Percentiles rank a stretch among this genome's conserved stretches.
These are phyloP conservation scores for Barnettozyma siamensis DNA, from an alignment of 805 yeast species.

Conservation along the genomic window DNA sequence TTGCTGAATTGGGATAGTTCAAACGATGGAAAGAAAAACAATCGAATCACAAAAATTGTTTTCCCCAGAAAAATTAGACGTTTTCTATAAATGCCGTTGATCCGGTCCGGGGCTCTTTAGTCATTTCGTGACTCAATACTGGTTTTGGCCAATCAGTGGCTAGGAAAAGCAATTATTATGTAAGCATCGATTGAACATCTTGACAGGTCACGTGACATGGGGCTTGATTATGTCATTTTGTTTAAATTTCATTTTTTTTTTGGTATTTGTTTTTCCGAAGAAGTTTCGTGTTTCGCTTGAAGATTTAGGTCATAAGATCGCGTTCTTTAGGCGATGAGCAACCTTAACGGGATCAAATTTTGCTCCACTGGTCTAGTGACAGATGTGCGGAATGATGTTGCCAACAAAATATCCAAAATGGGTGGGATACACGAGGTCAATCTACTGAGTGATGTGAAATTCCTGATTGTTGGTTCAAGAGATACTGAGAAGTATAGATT, in stretches of 20 bases:
- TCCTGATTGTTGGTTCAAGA: conserved; percentile 53
- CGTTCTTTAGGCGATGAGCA: neutral
- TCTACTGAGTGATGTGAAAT: conserved; percentile 54
- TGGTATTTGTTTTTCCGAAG: too few relatives aligned
- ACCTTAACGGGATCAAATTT: conserved; percentile 15
- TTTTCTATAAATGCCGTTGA: neutral
- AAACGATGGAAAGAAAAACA: neutral
- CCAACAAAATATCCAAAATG: conserved; percentile 41
- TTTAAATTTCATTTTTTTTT: too few relatives aligned
- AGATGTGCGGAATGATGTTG: conserved; percentile 31
- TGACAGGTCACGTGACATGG: neutral
- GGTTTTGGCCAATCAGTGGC: neutral
- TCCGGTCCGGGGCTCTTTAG: neutral
- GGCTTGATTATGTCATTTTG: neutral
- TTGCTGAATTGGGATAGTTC: too few relatives aligned
- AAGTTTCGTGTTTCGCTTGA: too few relatives aligned
- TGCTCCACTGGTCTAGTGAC: conserved; percentile 24
- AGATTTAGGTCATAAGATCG: too few relatives aligned
- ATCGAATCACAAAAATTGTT: too few relatives aligned
- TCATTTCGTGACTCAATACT: neutral
- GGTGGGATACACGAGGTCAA: conserved; percentile 58
- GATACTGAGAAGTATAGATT: conserved; percentile 55
- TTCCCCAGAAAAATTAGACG: neutral
- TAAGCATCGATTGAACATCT: neutral
- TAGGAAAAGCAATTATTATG: neutral